phyloP scores from a whole-genome alignment of 306 rosid species.

The Gleditsia sinensis region DNA sequence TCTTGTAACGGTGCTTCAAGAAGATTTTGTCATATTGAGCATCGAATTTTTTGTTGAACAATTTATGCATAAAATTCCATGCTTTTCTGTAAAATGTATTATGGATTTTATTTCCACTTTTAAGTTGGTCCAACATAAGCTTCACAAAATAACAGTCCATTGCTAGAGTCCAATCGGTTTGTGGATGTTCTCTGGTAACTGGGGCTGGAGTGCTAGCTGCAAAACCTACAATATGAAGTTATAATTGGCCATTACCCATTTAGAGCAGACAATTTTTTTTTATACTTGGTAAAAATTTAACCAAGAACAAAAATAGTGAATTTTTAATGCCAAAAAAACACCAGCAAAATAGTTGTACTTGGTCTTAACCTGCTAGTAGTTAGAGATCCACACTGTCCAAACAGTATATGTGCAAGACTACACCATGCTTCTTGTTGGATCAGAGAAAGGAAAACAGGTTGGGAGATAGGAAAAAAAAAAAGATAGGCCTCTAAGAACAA shows the following conservation, averaged over 20 bases:
- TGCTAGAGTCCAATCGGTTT: constrained; percentile 42
- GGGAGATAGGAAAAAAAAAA: background rate
- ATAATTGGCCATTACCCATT: background rate
- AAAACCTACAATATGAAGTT: constrained; percentile 35
- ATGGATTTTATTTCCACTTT: constrained; percentile 39
- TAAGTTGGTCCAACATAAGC: constrained; percentile 56
- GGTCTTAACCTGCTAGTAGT: background rate
- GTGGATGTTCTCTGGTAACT: constrained; percentile 33
- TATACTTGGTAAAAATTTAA: background rate
- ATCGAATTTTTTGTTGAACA: constrained; percentile 52
- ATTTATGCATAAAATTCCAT: constrained; percentile 48
- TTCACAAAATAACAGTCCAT: constrained; percentile 57
- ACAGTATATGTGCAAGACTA: background rate
- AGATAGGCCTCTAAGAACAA: background rate
- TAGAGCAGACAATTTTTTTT: background rate
- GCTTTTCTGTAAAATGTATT: constrained; percentile 47
- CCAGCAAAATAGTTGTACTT: background rate
- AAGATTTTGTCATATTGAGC: constrained; percentile 40
- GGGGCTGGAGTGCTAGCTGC: constrained; percentile 33
- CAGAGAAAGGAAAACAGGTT: background rate
- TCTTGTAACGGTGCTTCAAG: constrained; percentile 48
- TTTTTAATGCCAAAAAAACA: background rate
- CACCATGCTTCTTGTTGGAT: background rate
- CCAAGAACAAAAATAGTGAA: background rate
- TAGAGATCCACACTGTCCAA: background rate